Evolutionary conservation across 169 alveolate species (phyloP), one percentile per base, ranked within the genome.

Genomic region (Prorocentrum cordatum): DNA sequence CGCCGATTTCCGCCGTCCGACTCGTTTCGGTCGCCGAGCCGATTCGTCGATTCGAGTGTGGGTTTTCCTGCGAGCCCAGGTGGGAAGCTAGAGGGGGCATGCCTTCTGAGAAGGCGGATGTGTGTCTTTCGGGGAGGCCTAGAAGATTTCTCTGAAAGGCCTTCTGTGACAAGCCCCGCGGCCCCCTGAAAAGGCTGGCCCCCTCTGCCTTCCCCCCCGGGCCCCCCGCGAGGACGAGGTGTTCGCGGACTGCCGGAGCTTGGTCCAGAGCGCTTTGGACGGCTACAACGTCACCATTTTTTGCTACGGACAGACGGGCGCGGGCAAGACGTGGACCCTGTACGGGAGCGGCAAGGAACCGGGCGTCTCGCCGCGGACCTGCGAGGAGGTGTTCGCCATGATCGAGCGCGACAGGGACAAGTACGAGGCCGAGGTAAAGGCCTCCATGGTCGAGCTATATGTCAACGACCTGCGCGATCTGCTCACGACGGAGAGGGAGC

Each of bases 281-380:
- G 92, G 92, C 32, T 66, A 84, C 84, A 84, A 84, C 42, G 92
- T 84, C 61, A 84, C 92, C 54, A 70, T 84, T 68, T 84, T 84
- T 14, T 14, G 29, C 31, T 50, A 50, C 20, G 64, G 64, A 9
- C 64, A 50, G 20, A 50, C 71, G 20, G 71, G 71, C 16, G 71
- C 71, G 16, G 71, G 71, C 22, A 62, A 62, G 38, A 62, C 71
- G 42, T 29, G 5, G 20, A 62, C 71, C 36, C 5, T 62, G 71
- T 27, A 12, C 20, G 71, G 71, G 24, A 62, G 20, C 33, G 33
- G 6, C 16, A 35, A 62, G 16, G 26, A 62, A 3, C 71, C 71
- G n/a, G 71, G 71, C 20, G 38, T 62, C 6, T 12, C 26, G 36
- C 71, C 71, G 14, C 32, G 71, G 71, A 27, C 71, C 33, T 62